Conservation (phyloP, 192 early-diverging fungal species). For the Dimargaris xerosporica region DNA sequence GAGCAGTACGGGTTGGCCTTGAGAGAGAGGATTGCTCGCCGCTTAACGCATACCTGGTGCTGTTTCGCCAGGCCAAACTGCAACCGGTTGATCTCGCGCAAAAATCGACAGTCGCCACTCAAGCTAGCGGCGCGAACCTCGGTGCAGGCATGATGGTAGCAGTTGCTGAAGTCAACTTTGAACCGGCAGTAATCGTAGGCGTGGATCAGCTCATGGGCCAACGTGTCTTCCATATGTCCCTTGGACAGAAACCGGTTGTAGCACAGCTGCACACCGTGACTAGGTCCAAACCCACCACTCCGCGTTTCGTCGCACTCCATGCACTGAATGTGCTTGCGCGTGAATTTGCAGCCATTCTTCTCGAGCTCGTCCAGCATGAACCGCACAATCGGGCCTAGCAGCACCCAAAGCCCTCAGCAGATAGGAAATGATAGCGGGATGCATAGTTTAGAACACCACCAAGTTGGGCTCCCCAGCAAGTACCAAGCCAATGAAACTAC, state of each 20-base stretch:
- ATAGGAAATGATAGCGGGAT: neutral
- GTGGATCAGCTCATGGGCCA: conserved; percentile 88
- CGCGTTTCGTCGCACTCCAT: conserved; percentile 65
- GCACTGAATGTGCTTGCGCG: conserved; percentile 52
- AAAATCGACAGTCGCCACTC: conserved; percentile 63
- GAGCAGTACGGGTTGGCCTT: conserved; percentile 60
- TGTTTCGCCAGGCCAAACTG: conserved; percentile 57
- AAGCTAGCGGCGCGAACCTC: conserved; percentile 67
- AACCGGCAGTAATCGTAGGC: conserved; percentile 64
- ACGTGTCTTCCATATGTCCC: conserved; percentile 76
- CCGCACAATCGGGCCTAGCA: conserved; percentile 55
- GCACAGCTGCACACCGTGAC: conserved; percentile 71
- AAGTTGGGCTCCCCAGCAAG: neutral
- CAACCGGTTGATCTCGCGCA: conserved; percentile 47
- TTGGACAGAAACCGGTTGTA: conserved; percentile 66
- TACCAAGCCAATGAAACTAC: neutral
- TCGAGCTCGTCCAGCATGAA: conserved; percentile 76
- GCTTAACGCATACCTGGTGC: conserved; percentile 74
- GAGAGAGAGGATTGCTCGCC: conserved; percentile 70
- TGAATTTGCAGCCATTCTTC: conserved; percentile 46
- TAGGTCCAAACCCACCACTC: conserved; percentile 75
- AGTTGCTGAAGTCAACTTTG: conserved; percentile 55
- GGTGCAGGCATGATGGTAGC: conserved; percentile 66
- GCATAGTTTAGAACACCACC: neutral
- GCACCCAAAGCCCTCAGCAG: neutral